These are phyloP conservation scores for Penicillium malachiteum DNA, from an alignment of 495 filamentous ascomycete genomes.

Conservation along the genomic window DNA sequence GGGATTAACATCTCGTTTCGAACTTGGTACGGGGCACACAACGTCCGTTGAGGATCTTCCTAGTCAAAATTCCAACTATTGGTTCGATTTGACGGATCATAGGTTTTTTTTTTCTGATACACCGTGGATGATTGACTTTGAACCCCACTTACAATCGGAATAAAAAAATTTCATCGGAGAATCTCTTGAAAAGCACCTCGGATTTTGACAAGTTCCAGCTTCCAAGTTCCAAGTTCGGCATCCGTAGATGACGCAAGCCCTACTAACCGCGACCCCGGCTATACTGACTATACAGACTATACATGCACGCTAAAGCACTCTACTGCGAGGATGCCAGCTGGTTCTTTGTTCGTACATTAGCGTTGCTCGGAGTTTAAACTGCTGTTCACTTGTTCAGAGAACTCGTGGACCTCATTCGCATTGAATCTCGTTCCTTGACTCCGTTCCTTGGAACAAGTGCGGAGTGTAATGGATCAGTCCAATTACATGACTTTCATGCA, in stretches of 20 bases:
- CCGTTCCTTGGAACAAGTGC: slow-evolving; percentile 6
- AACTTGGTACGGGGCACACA: background rate
- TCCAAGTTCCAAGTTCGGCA: background rate
- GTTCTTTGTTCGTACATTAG: too few relatives aligned
- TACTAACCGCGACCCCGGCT: background rate
- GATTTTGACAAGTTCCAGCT: background rate
- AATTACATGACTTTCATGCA: slow-evolving; percentile 9
- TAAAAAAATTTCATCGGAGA: background rate
- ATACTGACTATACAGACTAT: too few relatives aligned
- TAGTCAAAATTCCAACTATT: background rate
- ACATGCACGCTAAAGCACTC: too few relatives aligned
- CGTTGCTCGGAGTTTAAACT: too few relatives aligned
- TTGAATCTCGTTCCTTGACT: slow-evolving; percentile 1
- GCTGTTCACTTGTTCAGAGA: too few relatives aligned
- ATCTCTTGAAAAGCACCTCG: background rate
- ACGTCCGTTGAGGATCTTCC: background rate
- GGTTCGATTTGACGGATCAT: background rate
- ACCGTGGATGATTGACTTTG: background rate
- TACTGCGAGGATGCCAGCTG: too few relatives aligned
- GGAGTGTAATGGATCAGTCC: slow-evolving; percentile 18
- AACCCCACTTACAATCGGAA: background rate
- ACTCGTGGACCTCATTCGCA: background rate
- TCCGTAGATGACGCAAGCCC: slow-evolving; percentile 9
- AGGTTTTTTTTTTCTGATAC: background rate
- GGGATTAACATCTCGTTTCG: background rate